Base-by-base conservation (phyloP, 768 basidiomycete species). In the Daedaleopsis nitida region DNA sequence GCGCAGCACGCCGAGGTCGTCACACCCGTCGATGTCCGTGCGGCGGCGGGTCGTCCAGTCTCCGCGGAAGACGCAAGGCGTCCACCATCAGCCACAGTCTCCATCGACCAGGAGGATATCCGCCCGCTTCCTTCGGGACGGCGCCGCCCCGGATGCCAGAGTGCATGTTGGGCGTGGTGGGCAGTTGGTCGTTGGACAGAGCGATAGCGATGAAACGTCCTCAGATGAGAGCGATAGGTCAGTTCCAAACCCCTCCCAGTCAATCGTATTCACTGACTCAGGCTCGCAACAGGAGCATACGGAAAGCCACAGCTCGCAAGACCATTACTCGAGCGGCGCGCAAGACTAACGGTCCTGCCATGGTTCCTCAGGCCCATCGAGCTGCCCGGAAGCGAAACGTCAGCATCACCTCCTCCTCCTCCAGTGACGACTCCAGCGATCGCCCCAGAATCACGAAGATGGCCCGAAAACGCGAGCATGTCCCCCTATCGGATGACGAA, bases 401-500 rank as follows among this genome's bases (percentile, higher is more conserved):
- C 7, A 35, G 17, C 32, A 23, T 23, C 17, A 17, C 16, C 43
- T 19, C 12, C 23, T 16, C 17, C 14, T 14, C 27, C 5, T n/a
- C 10, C 11, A 50, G 10, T 16, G 24, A 35, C 23, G 14, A 24
- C 9, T n/a, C 32, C 17, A 14, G 34, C 24, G 27, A 6, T 7
- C 51, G 8, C 34, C 3, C 9, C 5, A 27, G 47, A 10, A 37
- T 48, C 5, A 56, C 50, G 12, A 60, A 60, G 34, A 51, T 54
- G 6, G 58, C 65, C 10, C 58, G 61, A 2, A 62, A 57, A 54
- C 23, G 16, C 14, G 17, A 61, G 23, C 9, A 27, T 52, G 14
- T 50, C 60, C 17, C 53, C 55, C 2, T 7, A 32, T 57, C 43
- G 14, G 63, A 65, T 4, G 58, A 67, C n/a, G 56, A 56, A 11